These are phyloP conservation scores for Fraxinus xanthoxyloides DNA, from an alignment of 305 asterid genomes.

Conservation along the genomic window DNA sequence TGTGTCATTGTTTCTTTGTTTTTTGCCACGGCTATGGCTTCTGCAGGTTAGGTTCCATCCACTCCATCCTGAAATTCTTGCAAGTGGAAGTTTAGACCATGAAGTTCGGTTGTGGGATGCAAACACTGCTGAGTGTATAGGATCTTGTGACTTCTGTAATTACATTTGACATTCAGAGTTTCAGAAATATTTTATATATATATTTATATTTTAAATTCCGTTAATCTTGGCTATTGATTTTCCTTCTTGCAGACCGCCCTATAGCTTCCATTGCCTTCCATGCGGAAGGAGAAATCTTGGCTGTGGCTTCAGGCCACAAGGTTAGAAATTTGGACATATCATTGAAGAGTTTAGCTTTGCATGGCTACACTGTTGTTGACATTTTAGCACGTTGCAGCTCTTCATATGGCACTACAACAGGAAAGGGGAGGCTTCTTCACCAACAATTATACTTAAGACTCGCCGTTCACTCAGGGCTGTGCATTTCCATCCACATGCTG, in stretches of 20 bases:
- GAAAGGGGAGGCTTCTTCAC: slow-evolving; percentile 77
- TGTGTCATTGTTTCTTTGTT: slow-evolving; percentile 19
- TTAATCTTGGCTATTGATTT: slow-evolving; percentile 18
- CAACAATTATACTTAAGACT: slow-evolving; percentile 74
- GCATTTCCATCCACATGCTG: slow-evolving; percentile 93
- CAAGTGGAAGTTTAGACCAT: slow-evolving; percentile 98
- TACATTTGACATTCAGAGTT: slow-evolving; percentile 23
- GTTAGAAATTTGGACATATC: slow-evolving; percentile 39
- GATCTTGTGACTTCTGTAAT: slow-evolving; percentile 91
- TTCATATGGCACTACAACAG: slow-evolving; percentile 88
- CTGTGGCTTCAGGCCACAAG: slow-evolving; percentile 99
- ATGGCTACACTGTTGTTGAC: slow-evolving; percentile 28
- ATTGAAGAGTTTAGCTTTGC: slow-evolving; percentile 20
- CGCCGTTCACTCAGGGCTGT: slow-evolving; percentile 97
- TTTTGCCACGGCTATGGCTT: slow-evolving; percentile 29
- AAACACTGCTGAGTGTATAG: slow-evolving; percentile 79
- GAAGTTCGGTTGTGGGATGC: slow-evolving; percentile 97
- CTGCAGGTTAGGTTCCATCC: slow-evolving; percentile 97
- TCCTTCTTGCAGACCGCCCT: slow-evolving; percentile 67
- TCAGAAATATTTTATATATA: not conserved
- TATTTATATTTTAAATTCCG: slow-evolving; percentile 14
- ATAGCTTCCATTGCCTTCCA: slow-evolving; percentile 98
- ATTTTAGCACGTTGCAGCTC: slow-evolving; percentile 52
- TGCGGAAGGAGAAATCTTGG: slow-evolving; percentile 89
- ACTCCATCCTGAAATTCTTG: slow-evolving; percentile 72